Evolutionary conservation across 306 rosid genomes (phyloP), one percentile per base, ranked within the genome.

Genomic region (Prunus fruticosa): DNA sequence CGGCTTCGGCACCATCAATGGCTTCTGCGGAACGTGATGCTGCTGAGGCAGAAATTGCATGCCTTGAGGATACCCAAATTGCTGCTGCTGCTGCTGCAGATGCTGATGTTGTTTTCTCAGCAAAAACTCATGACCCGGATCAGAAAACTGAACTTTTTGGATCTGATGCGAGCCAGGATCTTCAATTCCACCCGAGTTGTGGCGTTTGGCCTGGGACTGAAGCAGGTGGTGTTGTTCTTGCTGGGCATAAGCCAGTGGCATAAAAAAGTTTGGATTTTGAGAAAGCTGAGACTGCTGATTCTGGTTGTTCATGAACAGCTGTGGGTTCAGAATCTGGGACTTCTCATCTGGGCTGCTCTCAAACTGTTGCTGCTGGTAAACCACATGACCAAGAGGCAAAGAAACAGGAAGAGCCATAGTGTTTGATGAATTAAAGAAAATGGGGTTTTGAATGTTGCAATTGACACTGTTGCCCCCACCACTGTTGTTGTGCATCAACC

Each of bases 141-240:
- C 87, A 14, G 71, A 71, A 62, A 76, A 80, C 30, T 71, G 82
- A 16, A 53, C 82, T 73, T 80, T 84, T 2, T 76, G 85, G 78
- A 81, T 81, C 78, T 70, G 78, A 46, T 70, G 78, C 47, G 80
- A 61, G 20, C 74, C 65, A 4, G 80, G 67, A 57, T 76, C 83
- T 7, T 68, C 70, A 34, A 75, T 76, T 0, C 79, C 65, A 34
- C 82, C 81, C 0, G 80, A 74, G 79, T 80, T 84, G 77, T 68
- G 87, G 83, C 88, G 84, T 70, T 81, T 84, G 70, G 71, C 61
- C 28, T 78, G 88, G 46, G 83, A 80, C 52, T 74, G 80, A 10
- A 62, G 61, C 65, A 62, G 77, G 19, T 34, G 74, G 27, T 83
- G 80, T 38, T 84, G 84, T 41, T 76, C 84, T 50, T 75, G 76